phyloP scores from a whole-genome alignment of 1,284 basidiomycete species.

The Phlebopus sp. region DNA sequence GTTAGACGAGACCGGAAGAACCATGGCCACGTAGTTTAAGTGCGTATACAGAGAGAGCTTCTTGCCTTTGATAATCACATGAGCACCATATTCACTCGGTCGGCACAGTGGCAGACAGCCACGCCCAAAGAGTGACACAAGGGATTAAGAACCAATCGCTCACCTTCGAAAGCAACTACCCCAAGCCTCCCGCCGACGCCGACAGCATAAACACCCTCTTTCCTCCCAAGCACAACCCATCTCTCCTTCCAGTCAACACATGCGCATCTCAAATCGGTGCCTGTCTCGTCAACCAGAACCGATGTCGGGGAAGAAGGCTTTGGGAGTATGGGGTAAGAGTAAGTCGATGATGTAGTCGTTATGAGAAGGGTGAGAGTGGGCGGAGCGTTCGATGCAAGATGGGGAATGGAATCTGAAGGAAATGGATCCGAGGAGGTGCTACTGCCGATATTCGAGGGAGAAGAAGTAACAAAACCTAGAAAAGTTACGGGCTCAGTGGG shows the following conservation, averaged over 20 bases:
- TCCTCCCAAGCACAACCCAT: constrained; percentile 83
- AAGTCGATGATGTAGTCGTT: constrained; percentile 81
- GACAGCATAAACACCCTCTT: constrained; percentile 91
- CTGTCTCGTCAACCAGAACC: constrained; percentile 80
- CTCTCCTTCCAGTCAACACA: constrained; percentile 69
- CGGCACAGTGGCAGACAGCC: too few relatives aligned
- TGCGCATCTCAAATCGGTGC: constrained; percentile 81
- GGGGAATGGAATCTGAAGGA: constrained; percentile 8
- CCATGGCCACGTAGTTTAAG: constrained; percentile 82
- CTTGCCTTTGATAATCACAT: constrained; percentile 41
- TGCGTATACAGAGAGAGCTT: constrained; percentile 73
- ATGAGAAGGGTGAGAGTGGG: constrained; percentile 74
- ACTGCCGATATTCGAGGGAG: constrained; percentile 11
- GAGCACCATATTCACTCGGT: background rate
- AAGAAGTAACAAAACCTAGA: constrained; percentile 79
- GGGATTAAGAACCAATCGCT: constrained; percentile 1
- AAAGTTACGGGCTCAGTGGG: constrained; percentile 87
- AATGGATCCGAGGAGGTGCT: constrained; percentile 25
- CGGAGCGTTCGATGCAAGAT: constrained; percentile 7
- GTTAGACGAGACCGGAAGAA: constrained; percentile 55
- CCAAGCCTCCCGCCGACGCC: constrained; percentile 81
- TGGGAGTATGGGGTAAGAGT: constrained; percentile 77
- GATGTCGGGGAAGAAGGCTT: constrained; percentile 69
- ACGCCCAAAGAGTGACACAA: background rate
- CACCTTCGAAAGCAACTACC: constrained; percentile 90